Base-by-base conservation (phyloP, 306 rosid genomes). In the Cucumis cinereus region DNA sequence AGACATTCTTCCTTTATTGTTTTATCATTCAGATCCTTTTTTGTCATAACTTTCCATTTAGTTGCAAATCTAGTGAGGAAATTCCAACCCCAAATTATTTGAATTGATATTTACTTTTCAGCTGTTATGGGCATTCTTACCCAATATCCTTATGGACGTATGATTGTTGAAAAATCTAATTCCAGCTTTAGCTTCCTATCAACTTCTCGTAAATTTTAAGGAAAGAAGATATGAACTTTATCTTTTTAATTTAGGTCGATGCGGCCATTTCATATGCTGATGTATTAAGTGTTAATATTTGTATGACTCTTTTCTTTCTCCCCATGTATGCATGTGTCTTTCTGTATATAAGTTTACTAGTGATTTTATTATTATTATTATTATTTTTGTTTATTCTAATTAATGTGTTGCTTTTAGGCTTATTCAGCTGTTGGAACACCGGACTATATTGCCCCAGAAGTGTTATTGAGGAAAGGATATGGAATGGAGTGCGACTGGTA, bases 401-500 rank as follows among this genome's bases (percentile, higher is more conserved):
- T 23, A 59, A 74, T 70, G 72, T 79, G 40, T 28, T 24, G 28
- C 77, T 40, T 84, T 5, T 87, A 92, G 97, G 97, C 97, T 40
- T 92, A 87, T 85, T 92, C 96, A 70, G 89, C 93, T 0, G 97
- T 92, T 75, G 97, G 97, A 82, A 92, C 97, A 22, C 97, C 96
- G 11, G 97, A 92, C 73, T 92, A 90, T 82, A 92, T 92, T 83
- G 97, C 97, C 59, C 93, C 97, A 11, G 97, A 92, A 79, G 97
- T 92, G 43, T 74, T 92, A 58, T 80, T 88, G 82, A 88, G 91
- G 83, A 90, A 81, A 85, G 97, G 97, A 83, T 92, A 92, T 79
- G 97, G 96, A 53, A 79, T 90, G 81, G 97, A 92, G 79, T 92
- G 97, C 75, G 97, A 92, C 81, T 92, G 97, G 97, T 92, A 80